A percentile compares a stretch with the other conserved stretches of the same genome.
phyloP scores from a whole-genome alignment of 208 protist species.

The Leishmania arabica region DNA sequence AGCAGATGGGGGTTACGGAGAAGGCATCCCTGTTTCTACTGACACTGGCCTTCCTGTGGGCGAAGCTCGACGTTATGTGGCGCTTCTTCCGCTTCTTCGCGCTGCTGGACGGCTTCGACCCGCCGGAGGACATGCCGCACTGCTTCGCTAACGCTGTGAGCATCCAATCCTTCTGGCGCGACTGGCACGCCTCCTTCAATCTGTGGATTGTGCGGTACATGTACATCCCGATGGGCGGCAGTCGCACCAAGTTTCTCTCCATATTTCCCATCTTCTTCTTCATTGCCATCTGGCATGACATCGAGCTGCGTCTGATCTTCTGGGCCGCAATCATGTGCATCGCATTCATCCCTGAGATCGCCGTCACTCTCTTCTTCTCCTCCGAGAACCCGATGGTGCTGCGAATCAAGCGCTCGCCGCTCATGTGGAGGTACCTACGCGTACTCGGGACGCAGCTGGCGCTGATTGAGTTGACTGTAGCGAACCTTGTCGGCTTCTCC shows the following conservation, averaged over 20 bases:
- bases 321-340: conserved; percentile 77
- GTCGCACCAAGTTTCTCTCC: conserved; percentile 48
- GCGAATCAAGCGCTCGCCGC: conserved; percentile 21
- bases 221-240: conserved; percentile 93
- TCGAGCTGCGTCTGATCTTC: conserved; percentile 68
- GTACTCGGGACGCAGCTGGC: conserved; percentile 35
- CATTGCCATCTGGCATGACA: conserved; percentile 93
- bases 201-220: conserved; percentile 94
- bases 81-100: conserved; percentile 86
- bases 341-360: conserved; percentile 69
- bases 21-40: conserved; percentile 42
- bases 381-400: conserved; percentile 23
- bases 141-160: conserved; percentile 89
- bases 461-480: conserved; percentile 58
- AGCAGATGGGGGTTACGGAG: conserved; percentile 20
- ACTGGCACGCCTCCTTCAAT: conserved; percentile 95
- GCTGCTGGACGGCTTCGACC: conserved; percentile 83
- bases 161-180: conserved; percentile 91
- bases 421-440: conserved; percentile 51
- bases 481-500: conserved; percentile 78
- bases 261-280: conserved; percentile 93
- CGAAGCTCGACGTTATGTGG: conserved; percentile 93
- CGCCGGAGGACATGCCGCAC: conserved; percentile 90
- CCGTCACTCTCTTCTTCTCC: conserved; percentile 49
- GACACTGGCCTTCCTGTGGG: conserved; percentile 85